Base-by-base conservation (phyloP, 176 grass and related monocot genomes). In the Triticum urartu region DNA sequence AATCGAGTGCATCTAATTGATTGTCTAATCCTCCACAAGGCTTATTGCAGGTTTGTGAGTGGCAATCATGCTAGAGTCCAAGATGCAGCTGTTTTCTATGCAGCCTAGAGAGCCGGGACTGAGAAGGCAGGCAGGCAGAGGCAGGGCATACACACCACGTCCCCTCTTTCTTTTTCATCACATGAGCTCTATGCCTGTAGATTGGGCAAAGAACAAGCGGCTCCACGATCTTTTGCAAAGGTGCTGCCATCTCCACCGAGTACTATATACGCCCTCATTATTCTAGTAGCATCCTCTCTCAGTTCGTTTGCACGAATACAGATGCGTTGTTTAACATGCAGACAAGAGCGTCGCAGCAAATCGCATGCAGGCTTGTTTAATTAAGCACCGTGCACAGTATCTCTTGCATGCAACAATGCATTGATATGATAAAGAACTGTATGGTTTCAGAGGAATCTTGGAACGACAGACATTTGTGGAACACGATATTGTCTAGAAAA, bases 21-120 rank as follows among this genome's bases (percentile, higher is more conserved):
- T 87, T 89, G 63, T 78, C 87, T 87, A 90, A 87, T 77, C 75
- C 63, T 65, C 64, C 50, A 64, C 74, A 92, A 77, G 82, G 68
- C 18, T 25, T 77, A 66, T 77, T 89, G 69, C 74, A 89, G 80
- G 71, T 79, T 62, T 79, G 74, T 86, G 75, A 81, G 84, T 76
- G 80, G 80, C 68, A 87, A 90, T 80, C 79, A 92, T 71, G 84
- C 79, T 89, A 84, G 72, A 89, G 75, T 92, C 90, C 90, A 92
- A 89, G 75, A 84, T 91, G 90, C 86, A 13, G 73, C 79, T 75
- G 25, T 89, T 89, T 73, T 83, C 79, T 79, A 92, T 89, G 83
- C 47, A 74, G 78, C 72, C 90, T 89, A 80, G 90, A 76, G 90
- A 85, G 69, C 50, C 8, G 90, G 36, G 66, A 89, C 79, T 68